Evolutionary conservation across 1,139 yeast species (phyloP), one percentile per base, ranked within the genome.

Genomic region (Pichia sp.): DNA sequence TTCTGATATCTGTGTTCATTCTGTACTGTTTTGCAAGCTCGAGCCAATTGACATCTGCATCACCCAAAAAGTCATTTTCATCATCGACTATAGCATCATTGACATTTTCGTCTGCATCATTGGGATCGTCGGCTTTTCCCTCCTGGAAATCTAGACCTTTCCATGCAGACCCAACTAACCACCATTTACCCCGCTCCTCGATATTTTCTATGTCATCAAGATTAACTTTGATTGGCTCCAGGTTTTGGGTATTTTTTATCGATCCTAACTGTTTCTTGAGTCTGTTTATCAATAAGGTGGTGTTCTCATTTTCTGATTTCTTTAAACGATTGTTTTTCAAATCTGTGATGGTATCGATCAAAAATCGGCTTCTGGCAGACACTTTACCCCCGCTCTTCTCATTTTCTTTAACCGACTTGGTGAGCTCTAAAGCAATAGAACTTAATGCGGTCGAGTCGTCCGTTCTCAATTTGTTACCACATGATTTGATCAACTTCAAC

Each of bases 121-220:
- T 10, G 6, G 37, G 37, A 2, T n/a, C 19, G 19, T 13, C 48
- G 6, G 8, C 16, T n/a, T 25, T 16, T 5, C 3, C 25, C 2
- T 40, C 52, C 41, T 53, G 10, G 36, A 16, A 31, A 31, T 31
- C 36, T 12, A 31, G 36, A 12, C 91, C 91, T 63, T 82, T 87
- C 97, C 98, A 93, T 0, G 99, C 96, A 3, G 98, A 87, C 44
- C 99, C 99, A 37, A 95, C 91, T 43, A 93, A 74, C 99, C 99
- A 95, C 99, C 99, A 95, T 68, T 91, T 93, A 52, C 99, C 99
- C 58, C 83, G 79, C 0, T 84, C 79, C 12, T 83, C 87, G 28
- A 88, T 77, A 57, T 80, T 81, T 48, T 80, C 81, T 53, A 95
- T 90, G 70, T 95, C 99, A 47, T 81, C 84, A 34, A 95, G 72